Evolutionary conservation across 1,284 basidiomycete species (phyloP).

Genomic region (Irpex sp.): DNA sequence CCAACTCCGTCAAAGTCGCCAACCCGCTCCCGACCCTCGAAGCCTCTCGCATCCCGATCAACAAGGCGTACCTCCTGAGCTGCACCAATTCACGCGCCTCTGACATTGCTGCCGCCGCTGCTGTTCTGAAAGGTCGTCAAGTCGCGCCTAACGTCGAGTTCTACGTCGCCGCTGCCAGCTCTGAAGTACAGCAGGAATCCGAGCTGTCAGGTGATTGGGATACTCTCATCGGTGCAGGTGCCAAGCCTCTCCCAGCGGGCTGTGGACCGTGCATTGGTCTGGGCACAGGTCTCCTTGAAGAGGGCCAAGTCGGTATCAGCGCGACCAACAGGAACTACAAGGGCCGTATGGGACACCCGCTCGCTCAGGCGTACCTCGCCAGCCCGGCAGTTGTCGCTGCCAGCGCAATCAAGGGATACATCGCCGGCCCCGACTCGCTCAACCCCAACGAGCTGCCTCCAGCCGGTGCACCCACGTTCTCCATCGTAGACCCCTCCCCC

Average conservation of each 20-base stretch:
- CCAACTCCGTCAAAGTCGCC: constrained; percentile 96
- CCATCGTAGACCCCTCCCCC: constrained; percentile 39
- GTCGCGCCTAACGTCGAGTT: constrained; percentile 93
- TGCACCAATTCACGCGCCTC: constrained; percentile 98
- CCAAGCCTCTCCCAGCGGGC: constrained; percentile 90
- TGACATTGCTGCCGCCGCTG: constrained; percentile 90
- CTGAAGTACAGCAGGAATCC: constrained; percentile 87
- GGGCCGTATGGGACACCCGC: constrained; percentile 95
- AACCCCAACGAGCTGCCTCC: constrained; percentile 54
- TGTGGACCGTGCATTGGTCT: constrained; percentile 99
- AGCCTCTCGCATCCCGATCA: constrained; percentile 74
- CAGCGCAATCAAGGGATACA: constrained; percentile 89
- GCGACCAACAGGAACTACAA: constrained; percentile 99
- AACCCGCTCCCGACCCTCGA: constrained; percentile 86
- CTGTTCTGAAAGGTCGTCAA: constrained; percentile 81
- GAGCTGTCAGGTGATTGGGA: constrained; percentile 90
- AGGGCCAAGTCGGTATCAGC: constrained; percentile 94
- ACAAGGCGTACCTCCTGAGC: constrained; percentile 98
- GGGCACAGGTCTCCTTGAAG: constrained; percentile 88
- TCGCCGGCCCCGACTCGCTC: constrained; percentile 79
- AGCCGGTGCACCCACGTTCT: constrained; percentile 54
- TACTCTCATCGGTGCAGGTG: constrained; percentile 80
- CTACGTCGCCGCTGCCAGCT: constrained; percentile 95
- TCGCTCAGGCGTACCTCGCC: constrained; percentile 93
- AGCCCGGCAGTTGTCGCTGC: constrained; percentile 97